A percentile compares a stretch with the other conserved stretches of the same genome.
phyloP scores from a whole-genome alignment of 2,329 filamentous ascomycete genomes.

The Cladophialophora bantiana region DNA sequence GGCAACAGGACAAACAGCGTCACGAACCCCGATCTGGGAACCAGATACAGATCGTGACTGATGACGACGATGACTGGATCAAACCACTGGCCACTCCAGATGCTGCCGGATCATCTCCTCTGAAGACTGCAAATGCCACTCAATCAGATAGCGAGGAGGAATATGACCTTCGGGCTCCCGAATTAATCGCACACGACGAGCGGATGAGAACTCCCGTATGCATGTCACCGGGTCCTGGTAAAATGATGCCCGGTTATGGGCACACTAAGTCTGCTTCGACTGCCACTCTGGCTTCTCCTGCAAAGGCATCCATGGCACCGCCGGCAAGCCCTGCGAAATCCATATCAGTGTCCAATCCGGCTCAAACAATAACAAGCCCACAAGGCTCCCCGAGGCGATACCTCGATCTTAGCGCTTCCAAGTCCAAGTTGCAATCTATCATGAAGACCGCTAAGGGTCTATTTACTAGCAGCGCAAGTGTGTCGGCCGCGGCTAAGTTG shows the following conservation, averaged over 20 bases:
- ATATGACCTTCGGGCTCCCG: conserved; percentile 46
- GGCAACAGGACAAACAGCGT: conserved; percentile 38
- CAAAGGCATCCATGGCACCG: conserved; percentile 47
- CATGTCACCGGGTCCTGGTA: conserved; percentile 34
- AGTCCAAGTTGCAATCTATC: conserved; percentile 89
- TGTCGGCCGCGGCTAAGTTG: conserved; percentile 65
- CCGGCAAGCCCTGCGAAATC: conserved; percentile 60
- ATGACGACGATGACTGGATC: conserved; percentile 67
- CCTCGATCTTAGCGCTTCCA: conserved; percentile 85
- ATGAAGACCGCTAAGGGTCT: conserved; percentile 86
- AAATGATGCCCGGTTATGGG: conserved; percentile 45
- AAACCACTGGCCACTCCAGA: conserved; percentile 54
- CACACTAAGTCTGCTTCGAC: conserved; percentile 72
- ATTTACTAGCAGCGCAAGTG: conserved; percentile 74
- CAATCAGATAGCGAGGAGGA: conserved; percentile 58
- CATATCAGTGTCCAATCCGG: conserved; percentile 67
- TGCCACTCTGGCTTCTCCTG: conserved; percentile 63
- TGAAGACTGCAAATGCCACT: conserved; percentile 54
- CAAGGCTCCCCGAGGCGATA: conserved; percentile 62
- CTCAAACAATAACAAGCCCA: conserved; percentile 65
- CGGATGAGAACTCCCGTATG: conserved; percentile 35
- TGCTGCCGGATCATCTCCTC: conserved; percentile 43
- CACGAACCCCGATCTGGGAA: conserved; percentile 38
- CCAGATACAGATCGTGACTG: conserved; percentile 22
- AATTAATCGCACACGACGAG: conserved; percentile 40